Evolutionary conservation across 169 alveolate species (phyloP).

Genomic region (Babesia sp.): DNA sequence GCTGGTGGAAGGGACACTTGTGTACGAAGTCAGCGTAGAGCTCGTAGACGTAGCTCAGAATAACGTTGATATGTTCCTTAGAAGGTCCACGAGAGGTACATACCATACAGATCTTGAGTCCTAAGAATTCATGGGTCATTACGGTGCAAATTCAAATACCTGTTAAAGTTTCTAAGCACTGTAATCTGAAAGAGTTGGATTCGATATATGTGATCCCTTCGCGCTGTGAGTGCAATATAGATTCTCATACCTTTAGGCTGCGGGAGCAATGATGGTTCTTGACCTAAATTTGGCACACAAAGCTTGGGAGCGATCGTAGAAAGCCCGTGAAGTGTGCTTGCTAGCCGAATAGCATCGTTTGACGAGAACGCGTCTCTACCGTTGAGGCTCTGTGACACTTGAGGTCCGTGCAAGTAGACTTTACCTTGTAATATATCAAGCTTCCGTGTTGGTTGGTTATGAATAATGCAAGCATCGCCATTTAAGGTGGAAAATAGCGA

Average conservation of each 20-base stretch:
- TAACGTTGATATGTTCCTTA: constrained; percentile 62
- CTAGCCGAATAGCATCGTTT: constrained; percentile 89
- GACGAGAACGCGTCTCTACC: constrained; percentile 83
- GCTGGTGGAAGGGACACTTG: constrained; percentile 91
- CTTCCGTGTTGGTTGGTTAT: constrained; percentile 92
- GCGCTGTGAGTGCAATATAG: constrained; percentile 57
- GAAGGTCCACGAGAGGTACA: constrained; percentile 67
- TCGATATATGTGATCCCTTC: constrained; percentile 87
- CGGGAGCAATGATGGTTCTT: constrained; percentile 17
- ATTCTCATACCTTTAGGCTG: constrained; percentile 54
- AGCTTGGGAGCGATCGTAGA: constrained; percentile 89
- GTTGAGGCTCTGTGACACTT: constrained; percentile 77
- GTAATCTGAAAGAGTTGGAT: constrained; percentile 84
- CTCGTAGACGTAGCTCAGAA: constrained; percentile 85
- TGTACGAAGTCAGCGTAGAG: constrained; percentile 88
- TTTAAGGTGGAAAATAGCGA: not conserved
- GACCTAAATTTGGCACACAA: constrained; percentile 65
- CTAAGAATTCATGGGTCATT: not conserved
- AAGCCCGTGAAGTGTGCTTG: constrained; percentile 93
- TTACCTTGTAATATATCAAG: constrained; percentile 87
- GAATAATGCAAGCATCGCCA: constrained; percentile 78
- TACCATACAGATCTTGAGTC: constrained; percentile 48
- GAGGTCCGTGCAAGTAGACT: not conserved
- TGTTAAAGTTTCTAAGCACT: constrained; percentile 89
- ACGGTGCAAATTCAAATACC: constrained; percentile 59